Evolutionary conservation across 805 yeast genomes (phyloP), one percentile per base, ranked within the genome.

Genomic region (Nakazawaea laoshanensis): DNA sequence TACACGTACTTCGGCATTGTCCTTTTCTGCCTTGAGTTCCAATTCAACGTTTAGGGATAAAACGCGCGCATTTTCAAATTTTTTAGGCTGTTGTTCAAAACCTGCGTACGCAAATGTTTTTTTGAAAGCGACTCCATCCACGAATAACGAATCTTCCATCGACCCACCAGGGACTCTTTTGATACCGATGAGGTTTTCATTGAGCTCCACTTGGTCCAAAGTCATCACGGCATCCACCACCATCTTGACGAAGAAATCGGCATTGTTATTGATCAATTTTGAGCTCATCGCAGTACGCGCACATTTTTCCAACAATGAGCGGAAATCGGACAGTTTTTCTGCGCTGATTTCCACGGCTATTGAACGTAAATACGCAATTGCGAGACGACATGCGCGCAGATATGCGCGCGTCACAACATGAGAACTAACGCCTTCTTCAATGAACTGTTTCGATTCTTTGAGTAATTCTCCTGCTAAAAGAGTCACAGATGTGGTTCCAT

Each of bases 271-370:
- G 50, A 92, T 88, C 46, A 92, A 66, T 53, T 92, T 92, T 15
- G 96, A 87, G 10, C 94, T 80, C 97, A 92, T 92, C 27, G 98
- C 96, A 6, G 99, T 92, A 42, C 77, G 77, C 9, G 99, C 98
- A 61, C 96, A 88, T 58, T 87, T 77, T 52, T 82, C 92, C 44
- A 89, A 67, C 45, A 88, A 63, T 28, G 75, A 77, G 52, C 94
- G 74, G 55, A 79, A 77, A 24, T 63, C 66, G 35, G 64, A 66
- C 27, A 70, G 57, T 29, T 57, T 58, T 37, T 73, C 71, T 18
- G 44, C 44, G 17, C 47, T 48, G 35, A 88, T 70, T 42, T 76
- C 77, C 20, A 84, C 80, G 22, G 94, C 80, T 31, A 89, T 57
- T 52, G 85, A 94, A 38, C 67, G 64, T 40, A 92, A 70, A 47